Evolutionary conservation across 2,329 filamentous ascomycete genomes (phyloP), one percentile per base, ranked within the genome.

Genomic region (Sporothrix sp.): DNA sequence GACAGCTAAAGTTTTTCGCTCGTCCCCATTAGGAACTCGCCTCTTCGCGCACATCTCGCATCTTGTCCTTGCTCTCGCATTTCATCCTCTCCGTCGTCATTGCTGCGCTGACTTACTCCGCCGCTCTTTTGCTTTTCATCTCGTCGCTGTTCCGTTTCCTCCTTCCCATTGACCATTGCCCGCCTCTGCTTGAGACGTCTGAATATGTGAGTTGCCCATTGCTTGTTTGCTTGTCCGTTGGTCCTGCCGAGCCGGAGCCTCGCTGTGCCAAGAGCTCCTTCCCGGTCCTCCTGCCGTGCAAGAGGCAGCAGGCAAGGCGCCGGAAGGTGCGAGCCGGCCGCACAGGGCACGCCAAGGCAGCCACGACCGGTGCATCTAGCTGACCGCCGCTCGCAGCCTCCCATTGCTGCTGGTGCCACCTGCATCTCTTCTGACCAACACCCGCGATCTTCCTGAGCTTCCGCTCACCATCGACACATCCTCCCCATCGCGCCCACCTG

Each of bases 1-100:
- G 13, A 37, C 20, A 52, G 46, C 45, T 52, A 36, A 42, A 47
- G 36, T 46, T 51, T 45, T 40, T 51, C 49, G 8, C 40, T 47
- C 49, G 43, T 40, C 49, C 43, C 35, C 42, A 50, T 50, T 50
- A 32, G 48, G 42, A 44, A 50, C 39, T 20, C 23, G 30, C 43
- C 30, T 45, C 42, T 21, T 45, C 43, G 30, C 30, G 43, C 30
- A 35, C 28, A 30, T 21, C 11, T 44, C 25, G n/a, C 20, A 4
- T 30, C n/a, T 28, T 13, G 32, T 43, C 16, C 8, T 21, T 43
- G 35, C 30, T 35, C 35, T 28, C 20, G 35, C 11, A 35, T 20
- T 18, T 35, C 13, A 28, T 28, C 25, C 10, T 16, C 14, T 3
- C 14, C 32, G 4, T 35, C 25, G 14, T 10, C 38, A 33, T 25